Percentiles rank a stretch among this genome's conserved stretches.
These are phyloP conservation scores for Lentithecium fluviatile DNA, from an alignment of 495 filamentous ascomycete species.

Conservation along the genomic window DNA sequence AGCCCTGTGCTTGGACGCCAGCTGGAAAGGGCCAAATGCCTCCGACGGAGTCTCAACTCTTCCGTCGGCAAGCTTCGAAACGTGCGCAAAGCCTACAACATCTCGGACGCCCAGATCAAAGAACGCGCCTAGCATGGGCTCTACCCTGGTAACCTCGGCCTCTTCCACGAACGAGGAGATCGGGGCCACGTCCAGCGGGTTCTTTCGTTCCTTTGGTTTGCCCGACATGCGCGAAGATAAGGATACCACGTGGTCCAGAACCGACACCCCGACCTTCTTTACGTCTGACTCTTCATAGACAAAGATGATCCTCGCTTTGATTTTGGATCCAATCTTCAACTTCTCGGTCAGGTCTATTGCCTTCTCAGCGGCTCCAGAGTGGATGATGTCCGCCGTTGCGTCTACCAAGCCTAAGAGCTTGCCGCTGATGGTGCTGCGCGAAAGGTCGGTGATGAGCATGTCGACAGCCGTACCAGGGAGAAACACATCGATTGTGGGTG, in stretches of 20 bases:
- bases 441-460: constrained; percentile 73
- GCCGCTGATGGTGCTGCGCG: constrained; percentile 61
- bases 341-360: constrained; percentile 67
- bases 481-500: constrained; percentile 85
- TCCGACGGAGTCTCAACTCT: constrained; percentile 79
- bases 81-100: constrained; percentile 84
- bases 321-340: constrained; percentile 75
- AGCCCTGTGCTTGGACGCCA: constrained; percentile 73
- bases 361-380: constrained; percentile 70
- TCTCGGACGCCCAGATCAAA: constrained; percentile 72
- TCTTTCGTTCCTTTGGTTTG: constrained; percentile 42
- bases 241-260: constrained; percentile 77
- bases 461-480: constrained; percentile 87
- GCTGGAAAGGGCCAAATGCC: constrained; percentile 70
- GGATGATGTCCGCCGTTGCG: constrained; percentile 83
- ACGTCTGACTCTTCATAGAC: constrained; percentile 75
- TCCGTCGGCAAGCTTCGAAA: constrained; percentile 82
- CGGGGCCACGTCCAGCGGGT: constrained; percentile 58
- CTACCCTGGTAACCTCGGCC: constrained; percentile 73
- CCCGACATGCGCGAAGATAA: constrained; percentile 50
- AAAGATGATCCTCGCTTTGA: constrained; percentile 82
- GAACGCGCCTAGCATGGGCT: constrained; percentile 74
- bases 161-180: constrained; percentile 74
- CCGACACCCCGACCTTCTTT: constrained; percentile 79
- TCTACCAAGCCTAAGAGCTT: constrained; percentile 92